phyloP scores from a whole-genome alignment of 164 flowering plant genomes.

The Nymphaea colorata region DNA sequence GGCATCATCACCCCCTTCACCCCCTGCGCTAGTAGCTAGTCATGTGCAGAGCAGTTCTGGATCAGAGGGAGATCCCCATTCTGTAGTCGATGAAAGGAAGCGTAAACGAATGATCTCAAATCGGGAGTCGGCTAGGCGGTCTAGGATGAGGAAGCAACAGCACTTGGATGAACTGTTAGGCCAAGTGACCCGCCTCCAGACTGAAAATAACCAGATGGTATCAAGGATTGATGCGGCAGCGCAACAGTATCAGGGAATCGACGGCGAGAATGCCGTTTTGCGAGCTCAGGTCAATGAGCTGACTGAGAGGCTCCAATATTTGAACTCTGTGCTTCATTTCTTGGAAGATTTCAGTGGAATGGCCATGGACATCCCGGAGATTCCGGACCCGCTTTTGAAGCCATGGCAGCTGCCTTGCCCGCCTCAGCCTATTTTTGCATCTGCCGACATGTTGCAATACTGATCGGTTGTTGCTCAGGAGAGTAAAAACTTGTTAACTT shows the following conservation, averaged over 20 bases:
- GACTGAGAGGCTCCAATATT: slow-evolving; percentile 22
- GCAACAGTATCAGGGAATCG: slow-evolving; percentile 11
- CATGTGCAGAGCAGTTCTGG: slow-evolving; percentile 6
- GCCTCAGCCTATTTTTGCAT: slow-evolving; percentile 29
- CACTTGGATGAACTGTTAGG: slow-evolving; percentile 39
- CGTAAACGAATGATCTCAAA: slow-evolving; percentile 54
- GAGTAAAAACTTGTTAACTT: too few relatives aligned
- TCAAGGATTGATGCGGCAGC: slow-evolving; percentile 8
- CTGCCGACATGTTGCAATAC: slow-evolving; percentile 32
- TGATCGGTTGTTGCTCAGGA: slow-evolving; percentile 7
- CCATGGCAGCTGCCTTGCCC: slow-evolving; percentile 38
- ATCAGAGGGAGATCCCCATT: slow-evolving; percentile 14
- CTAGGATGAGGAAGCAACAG: slow-evolving; percentile 51
- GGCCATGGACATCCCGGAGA: slow-evolving; percentile 22
- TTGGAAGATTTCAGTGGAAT: slow-evolving; percentile 17
- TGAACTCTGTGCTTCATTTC: slow-evolving; percentile 19
- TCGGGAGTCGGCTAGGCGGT: slow-evolving; percentile 54
- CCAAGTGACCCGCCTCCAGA: slow-evolving; percentile 18
- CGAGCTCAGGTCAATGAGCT: slow-evolving; percentile 25
- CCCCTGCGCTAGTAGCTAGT: neutral
- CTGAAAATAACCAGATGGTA: slow-evolving; percentile 16
- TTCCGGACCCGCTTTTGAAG: slow-evolving; percentile 27
- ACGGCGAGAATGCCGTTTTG: slow-evolving; percentile 32
- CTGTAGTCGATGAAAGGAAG: slow-evolving; percentile 36
- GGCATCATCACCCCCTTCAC: neutral